Base-by-base conservation (phyloP, 1,284 basidiomycete genomes). In the Cutaneotrichosporon daszewskae region DNA sequence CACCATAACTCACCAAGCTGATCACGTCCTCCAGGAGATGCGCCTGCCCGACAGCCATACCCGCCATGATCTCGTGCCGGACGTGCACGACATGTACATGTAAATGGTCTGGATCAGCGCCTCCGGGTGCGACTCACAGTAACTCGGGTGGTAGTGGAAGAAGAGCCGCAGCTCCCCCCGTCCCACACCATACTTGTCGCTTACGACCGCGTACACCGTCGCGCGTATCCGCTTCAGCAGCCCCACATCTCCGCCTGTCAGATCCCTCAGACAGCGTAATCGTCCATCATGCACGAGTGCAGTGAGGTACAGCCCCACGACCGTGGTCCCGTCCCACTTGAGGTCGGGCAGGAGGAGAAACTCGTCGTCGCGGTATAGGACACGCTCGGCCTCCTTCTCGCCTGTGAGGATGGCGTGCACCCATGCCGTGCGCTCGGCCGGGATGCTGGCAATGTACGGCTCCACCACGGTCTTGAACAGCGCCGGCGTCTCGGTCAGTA, bases 91-190 rank as follows among this genome's bases (percentile, higher is more conserved):
- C 84, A 58, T 98, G 95, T 0, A 98, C 87, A 57, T 95, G 90
- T 59, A 95, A 86, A 60, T 94, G 92, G 66, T 95, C 91, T 92
- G 51, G 7, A 37, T 44, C 9, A 37, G 23, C 25, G 5, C 17
- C 8, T 18, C 32, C 23, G 13, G 18, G 18, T 28, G 27, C 0
- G 6, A 75, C 87, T 61, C 53, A 94, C 92, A 97, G 64, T 96
- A 97, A 29, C 83, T 87, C 0, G 94, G 94, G 64, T 96, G 92
- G 64, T 98, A 97, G 65, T 98, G 94, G 20, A 97, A 72, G 60
- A 84, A 94, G 74, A 94, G 77, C 47, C 90, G 73, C 48, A 96
- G 60, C 18, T 80, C 75, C 2, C 80, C 80, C 3, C 63, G 53
- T 0, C 84, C 81, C 2, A 84, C 84, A 4, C 76, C 78, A 64